Conservation (phyloP, 495 filamentous ascomycete species). For the Lepraria neglecta region DNA sequence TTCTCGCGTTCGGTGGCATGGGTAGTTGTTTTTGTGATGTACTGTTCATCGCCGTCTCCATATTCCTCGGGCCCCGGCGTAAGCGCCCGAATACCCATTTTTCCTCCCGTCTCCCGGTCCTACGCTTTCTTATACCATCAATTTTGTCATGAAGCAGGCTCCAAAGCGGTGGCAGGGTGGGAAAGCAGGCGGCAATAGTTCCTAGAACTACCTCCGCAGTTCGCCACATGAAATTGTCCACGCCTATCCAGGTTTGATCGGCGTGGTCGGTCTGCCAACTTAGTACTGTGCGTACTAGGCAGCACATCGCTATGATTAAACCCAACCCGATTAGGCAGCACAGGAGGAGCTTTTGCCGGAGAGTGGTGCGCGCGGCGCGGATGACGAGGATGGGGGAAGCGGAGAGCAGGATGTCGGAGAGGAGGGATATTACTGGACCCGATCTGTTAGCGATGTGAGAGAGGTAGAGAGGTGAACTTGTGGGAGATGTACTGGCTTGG, state of each 20-base stretch:
- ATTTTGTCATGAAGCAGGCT: slow-evolving; percentile 5
- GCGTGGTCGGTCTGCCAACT: slow-evolving; percentile 8
- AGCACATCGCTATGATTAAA: slow-evolving; percentile 25
- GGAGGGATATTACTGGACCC: slow-evolving; percentile 12
- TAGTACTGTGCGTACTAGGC: slow-evolving; percentile 17
- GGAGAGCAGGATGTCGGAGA: slow-evolving; percentile 32
- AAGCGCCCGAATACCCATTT: too few species aligned
- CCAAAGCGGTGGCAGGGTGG: slow-evolving; percentile 12
- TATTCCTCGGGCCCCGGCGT: too few species aligned
- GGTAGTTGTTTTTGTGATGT: too few species aligned
- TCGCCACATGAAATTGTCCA: slow-evolving; percentile 12
- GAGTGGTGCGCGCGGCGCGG: slow-evolving; percentile 20
- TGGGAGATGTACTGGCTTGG: slow-evolving; percentile 4
- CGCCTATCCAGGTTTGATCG: slow-evolving; percentile 8
- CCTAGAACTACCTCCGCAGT: slow-evolving; percentile 10
- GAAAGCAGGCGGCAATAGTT: slow-evolving; percentile 5
- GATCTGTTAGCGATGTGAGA: not conserved
- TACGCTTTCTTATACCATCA: too few species aligned
- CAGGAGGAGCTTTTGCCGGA: slow-evolving; percentile 30
- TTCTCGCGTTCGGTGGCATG: too few species aligned
- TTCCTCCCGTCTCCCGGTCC: too few species aligned
- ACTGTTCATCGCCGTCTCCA: too few species aligned
- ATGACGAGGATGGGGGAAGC: slow-evolving; percentile 34
- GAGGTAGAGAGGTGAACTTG: too few species aligned
- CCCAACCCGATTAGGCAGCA: slow-evolving; percentile 34